Conservation (phyloP, 139 green algal genomes). For the Coelastrella sp. region DNA sequence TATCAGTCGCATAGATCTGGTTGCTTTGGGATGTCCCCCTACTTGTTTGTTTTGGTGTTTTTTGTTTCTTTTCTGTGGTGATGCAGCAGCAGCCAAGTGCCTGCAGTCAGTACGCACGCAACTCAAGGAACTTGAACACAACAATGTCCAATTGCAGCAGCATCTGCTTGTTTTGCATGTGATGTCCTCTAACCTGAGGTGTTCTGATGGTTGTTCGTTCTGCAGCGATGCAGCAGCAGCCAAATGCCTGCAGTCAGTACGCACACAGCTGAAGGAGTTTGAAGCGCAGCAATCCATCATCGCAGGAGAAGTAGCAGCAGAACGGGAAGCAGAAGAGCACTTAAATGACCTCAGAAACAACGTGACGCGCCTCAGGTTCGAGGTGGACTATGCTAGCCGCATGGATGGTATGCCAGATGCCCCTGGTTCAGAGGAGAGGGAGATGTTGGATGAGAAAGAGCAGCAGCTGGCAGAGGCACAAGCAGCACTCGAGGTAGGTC, state of each 20-base stretch:
- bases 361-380: constrained; percentile 36
- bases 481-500: constrained; percentile 1
- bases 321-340: constrained; percentile 10
- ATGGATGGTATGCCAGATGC: constrained; percentile 25
- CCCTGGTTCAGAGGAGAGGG: neutral
- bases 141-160: neutral
- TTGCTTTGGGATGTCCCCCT: too few species aligned
- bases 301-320: constrained; percentile 18
- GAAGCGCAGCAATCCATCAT: constrained; percentile 26
- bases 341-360: constrained; percentile 23
- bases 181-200: too few species aligned
- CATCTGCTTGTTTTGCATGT: too few species aligned
- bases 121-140: constrained; percentile 41
- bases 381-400: constrained; percentile 22
- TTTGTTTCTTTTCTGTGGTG: neutral
- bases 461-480: constrained; percentile 22
- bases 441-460: constrained; percentile 12
- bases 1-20: too few species aligned
- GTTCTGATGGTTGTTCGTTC: neutral
- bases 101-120: constrained; percentile 48
- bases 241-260: constrained; percentile 52
- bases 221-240: constrained; percentile 43
- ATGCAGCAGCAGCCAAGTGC: constrained; percentile 45
- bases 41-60: neutral
- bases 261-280: constrained; percentile 39